Evolutionary conservation across 495 filamentous ascomycete genomes (phyloP), one percentile per base, ranked within the genome.

Genomic region (Bathelium albidoporum): DNA sequence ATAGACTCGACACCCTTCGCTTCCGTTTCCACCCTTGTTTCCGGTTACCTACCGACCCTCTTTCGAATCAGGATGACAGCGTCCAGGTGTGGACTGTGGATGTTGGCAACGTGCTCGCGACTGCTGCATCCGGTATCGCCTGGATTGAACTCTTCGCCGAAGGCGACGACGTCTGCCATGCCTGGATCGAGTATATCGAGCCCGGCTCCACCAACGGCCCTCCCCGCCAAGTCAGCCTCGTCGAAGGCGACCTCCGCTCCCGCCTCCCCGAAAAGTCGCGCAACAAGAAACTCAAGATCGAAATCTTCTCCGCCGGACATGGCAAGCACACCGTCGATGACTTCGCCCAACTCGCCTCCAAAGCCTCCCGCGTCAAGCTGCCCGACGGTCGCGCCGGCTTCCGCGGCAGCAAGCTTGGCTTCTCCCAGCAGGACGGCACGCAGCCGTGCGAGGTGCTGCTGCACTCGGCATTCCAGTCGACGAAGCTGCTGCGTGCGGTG

Each of bases 1-100:
- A 97, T 71, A 82, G 90, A 31, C 80, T 97, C 2, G 94, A 97
- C 74, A 84, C 85, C 45, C 78, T 98, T 43, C 87, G 90, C 31
- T 94, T 97, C 75, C 86, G 90, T 36, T 89, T 84, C 63, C 94
- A 98, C 69, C 93, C 94, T 0, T 93, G 90, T 74, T 97, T 98
- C 76, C 80, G 85, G 20, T 80, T 94, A 45, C 90, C 92, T 11
- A 86, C 84, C 60, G 94, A 98, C 70, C 73, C 81, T 2, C 72
- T 80, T n/a, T 67, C 80, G 16, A 81, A 80, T 69, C 73, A 79
- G 12, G 91, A 96, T 65, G 84, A 86, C 24, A 95, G 89, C 65
- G 81, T 96, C 16, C 90, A 95, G 64, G 86, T 89, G 1, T 98
- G 90, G 89, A 85, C 89, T 2, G 84, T 94, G 11, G 91, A 94